These are phyloP conservation scores for Malassezia equina DNA, from an alignment of 1,284 basidiomycete genomes.

Conservation along the genomic window DNA sequence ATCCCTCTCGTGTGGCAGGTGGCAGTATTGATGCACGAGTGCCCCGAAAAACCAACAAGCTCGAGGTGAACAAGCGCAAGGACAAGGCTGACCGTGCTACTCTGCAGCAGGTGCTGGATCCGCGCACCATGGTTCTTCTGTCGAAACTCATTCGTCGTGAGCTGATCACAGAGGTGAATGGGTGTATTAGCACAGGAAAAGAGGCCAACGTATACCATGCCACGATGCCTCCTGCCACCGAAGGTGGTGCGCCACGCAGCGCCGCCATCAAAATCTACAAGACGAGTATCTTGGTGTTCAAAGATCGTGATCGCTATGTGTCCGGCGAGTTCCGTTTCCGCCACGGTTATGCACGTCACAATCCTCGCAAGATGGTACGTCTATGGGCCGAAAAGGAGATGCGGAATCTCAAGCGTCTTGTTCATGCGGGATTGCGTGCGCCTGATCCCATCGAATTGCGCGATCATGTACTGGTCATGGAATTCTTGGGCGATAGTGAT, in stretches of 20 bases:
- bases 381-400: conserved; percentile 99
- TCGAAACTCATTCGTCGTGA: conserved; percentile 45
- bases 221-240: conserved; percentile 19
- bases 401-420: conserved; percentile 79
- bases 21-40: conserved; percentile 36
- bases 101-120: conserved; percentile 44
- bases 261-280: conserved; percentile 87
- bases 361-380: conserved; percentile 96
- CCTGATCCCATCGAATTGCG: conserved; percentile 84
- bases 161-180: conserved; percentile 35
- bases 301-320: conserved; percentile 90
- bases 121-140: conserved; percentile 42
- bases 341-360: conserved; percentile 78
- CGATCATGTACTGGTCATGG: conserved; percentile 95
- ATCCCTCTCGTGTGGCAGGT: conserved; percentile 37
- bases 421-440: conserved; percentile 68
- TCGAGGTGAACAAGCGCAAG: conserved; percentile 29
- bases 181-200: conserved; percentile 42
- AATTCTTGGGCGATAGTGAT: conserved; percentile 61
- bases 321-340: conserved; percentile 81
- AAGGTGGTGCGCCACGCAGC: conserved; percentile 16
- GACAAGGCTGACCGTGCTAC: conserved; percentile 47
- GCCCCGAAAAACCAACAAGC: conserved; percentile 37
- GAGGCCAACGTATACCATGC: conserved; percentile 47
- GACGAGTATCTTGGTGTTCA: conserved; percentile 93